These are phyloP conservation scores for Acer yangbiense DNA, from an alignment of 345 rosid genomes.

Conservation along the genomic window DNA sequence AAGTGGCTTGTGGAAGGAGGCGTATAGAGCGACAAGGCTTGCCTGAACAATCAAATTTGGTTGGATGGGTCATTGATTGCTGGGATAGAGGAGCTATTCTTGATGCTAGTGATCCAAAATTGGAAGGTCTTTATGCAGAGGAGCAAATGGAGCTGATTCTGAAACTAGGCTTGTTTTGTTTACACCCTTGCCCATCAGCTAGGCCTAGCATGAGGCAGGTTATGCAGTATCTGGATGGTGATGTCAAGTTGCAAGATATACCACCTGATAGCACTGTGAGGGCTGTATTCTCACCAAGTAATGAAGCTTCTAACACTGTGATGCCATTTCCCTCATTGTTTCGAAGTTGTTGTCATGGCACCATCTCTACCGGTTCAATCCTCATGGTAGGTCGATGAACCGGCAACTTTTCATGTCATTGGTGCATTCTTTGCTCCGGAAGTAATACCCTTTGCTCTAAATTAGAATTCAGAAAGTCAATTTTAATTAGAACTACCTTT, in stretches of 20 bases:
- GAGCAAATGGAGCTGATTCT: slow-evolving; percentile 27
- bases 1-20: slow-evolving; percentile 55
- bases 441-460: no score
- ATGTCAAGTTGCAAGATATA: slow-evolving; percentile 20
- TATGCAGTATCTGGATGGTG: slow-evolving; percentile 39
- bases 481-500: slow-evolving; percentile 2
- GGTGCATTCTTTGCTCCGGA: no score
- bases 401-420: no score
- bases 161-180: slow-evolving; percentile 26
- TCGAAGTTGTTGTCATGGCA: slow-evolving; percentile 6
- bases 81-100: slow-evolving; percentile 40
- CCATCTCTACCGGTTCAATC: slow-evolving; percentile 29
- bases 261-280: not conserved
- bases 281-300: not conserved
- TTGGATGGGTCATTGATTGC: not conserved
- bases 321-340: slow-evolving; percentile 9
- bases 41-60: no score
- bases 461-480: not conserved
- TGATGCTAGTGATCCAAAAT: slow-evolving; percentile 24
- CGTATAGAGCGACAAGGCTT: slow-evolving; percentile 22
- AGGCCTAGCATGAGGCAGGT: slow-evolving; percentile 30
- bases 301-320: not conserved
- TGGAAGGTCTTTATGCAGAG: not conserved
- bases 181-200: slow-evolving; percentile 2
- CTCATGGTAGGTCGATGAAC: slow-evolving; percentile 26